phyloP scores from a whole-genome alignment of 202 grass and related monocot species.

The Digitaria exilis region DNA sequence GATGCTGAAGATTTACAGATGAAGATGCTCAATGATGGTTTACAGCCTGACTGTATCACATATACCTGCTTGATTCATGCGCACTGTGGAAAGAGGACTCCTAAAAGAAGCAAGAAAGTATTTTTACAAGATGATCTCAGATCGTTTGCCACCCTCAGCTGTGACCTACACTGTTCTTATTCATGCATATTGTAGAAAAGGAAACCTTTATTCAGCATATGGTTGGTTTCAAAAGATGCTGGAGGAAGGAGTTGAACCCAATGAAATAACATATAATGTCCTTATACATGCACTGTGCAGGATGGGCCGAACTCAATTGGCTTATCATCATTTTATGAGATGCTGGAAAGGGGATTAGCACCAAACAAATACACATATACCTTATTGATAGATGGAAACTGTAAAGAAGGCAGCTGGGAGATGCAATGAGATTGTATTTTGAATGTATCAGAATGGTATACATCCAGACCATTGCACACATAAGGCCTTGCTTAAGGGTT shows the following conservation, averaged over 20 bases:
- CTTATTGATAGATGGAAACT: constrained; percentile 80
- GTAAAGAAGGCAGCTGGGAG: constrained; percentile 70
- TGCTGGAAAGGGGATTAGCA: constrained; percentile 65
- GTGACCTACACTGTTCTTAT: constrained; percentile 88
- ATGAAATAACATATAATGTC: constrained; percentile 85
- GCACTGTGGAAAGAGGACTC: constrained; percentile 58
- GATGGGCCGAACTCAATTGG: constrained; percentile 57
- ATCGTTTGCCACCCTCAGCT: constrained; percentile 55
- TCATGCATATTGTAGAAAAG: constrained; percentile 66
- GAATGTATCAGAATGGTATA: constrained; percentile 75
- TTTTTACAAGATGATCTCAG: constrained; percentile 62
- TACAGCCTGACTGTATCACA: constrained; percentile 75
- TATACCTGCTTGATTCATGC: constrained; percentile 96
- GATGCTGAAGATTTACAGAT: constrained; percentile 50
- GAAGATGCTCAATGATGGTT: constrained; percentile 74
- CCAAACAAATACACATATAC: constrained; percentile 93
- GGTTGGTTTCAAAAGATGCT: constrained; percentile 66
- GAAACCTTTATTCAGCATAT: constrained; percentile 71
- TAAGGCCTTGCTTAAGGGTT: constrained; percentile 69
- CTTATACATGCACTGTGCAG: constrained; percentile 82
- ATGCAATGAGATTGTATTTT: constrained; percentile 68
- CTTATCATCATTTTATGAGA: constrained; percentile 71
- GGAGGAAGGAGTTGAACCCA: constrained; percentile 64
- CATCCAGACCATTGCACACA: constrained; percentile 63
- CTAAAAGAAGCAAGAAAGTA: constrained; percentile 61